Percentiles rank a stretch among this genome's conserved stretches.
phyloP scores from a whole-genome alignment of 176 grass and related monocot genomes.

The Alloteropsis semialata region DNA sequence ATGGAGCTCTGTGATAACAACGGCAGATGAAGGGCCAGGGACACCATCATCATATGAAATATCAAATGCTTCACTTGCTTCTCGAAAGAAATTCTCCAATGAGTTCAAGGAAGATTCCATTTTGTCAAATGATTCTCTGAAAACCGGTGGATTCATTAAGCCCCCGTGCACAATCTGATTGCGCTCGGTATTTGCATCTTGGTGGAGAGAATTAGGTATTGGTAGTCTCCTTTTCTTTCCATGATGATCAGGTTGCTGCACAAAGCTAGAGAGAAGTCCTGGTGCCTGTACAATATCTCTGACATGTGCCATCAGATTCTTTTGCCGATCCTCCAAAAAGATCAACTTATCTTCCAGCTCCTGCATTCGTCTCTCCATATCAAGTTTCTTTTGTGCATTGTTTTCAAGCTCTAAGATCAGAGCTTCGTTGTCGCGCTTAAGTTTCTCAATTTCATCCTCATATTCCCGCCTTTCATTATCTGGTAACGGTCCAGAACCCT shows the following conservation, averaged over 20 bases:
- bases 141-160: constrained; percentile 32
- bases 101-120: constrained; percentile 88
- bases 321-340: constrained; percentile 58
- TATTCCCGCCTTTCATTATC: constrained; percentile 68
- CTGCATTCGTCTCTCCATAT: constrained; percentile 73
- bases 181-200: constrained; percentile 42
- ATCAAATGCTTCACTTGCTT: constrained; percentile 62
- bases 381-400: constrained; percentile 59
- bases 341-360: constrained; percentile 72
- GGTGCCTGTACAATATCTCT: constrained; percentile 56
- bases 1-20: constrained; percentile 61
- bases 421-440: constrained; percentile 56
- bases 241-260: constrained; percentile 45
- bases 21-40: constrained; percentile 46
- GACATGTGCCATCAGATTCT: constrained; percentile 52
- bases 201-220: constrained; percentile 37
- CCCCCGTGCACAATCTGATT: constrained; percentile 34
- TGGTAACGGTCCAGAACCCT: constrained; percentile 42
- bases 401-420: constrained; percentile 59
- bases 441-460: constrained; percentile 73
- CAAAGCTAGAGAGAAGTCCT: constrained; percentile 49
- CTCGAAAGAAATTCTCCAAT: constrained; percentile 76
- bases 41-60: constrained; percentile 55
- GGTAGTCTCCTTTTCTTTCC: constrained; percentile 76
- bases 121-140: constrained; percentile 73